Base-by-base conservation (phyloP, 2,329 filamentous ascomycete genomes). In the Aphanoascus verrucosus region DNA sequence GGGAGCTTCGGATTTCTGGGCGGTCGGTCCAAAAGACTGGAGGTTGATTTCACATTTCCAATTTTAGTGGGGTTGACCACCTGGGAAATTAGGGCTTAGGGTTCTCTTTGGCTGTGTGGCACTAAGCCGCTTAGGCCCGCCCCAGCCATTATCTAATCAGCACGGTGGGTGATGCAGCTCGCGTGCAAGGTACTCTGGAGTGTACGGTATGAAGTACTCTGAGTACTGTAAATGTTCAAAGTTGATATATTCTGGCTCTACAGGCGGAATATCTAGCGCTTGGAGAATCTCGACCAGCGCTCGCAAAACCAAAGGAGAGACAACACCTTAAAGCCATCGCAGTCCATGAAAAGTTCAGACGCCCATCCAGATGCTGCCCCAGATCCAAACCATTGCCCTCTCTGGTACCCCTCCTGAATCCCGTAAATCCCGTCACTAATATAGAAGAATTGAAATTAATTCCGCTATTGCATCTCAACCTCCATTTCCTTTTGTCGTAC, bases 381-480 rank as follows among this genome's bases (percentile, higher is more conserved):
- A 23, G 31, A 17, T 7, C 11, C 35, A 35, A 34, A 49, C 43
- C 20, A 52, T n/a, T n/a, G n/a, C n/a, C n/a, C n/a, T n/a, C n/a
- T n/a, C n/a, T n/a, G n/a, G n/a, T 38, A 37, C 38, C 41, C 34
- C 37, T 14, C 19, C 35, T 12, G 52, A 46, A 32, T 17, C 14
- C 15, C 38, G 7, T 45, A 40, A 41, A 38, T 12, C n/a, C 28
- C 9, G 34, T 15, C 31, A 34, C 45, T 14, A 42, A 43, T 34
- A 20, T 20, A 23, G 37, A 43, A 34, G 15, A 19, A 23, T 6
- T 12, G 19, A 43, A 4, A 23, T 14, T 19, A 28, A 20, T 12
- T 12, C 9, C 11, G 42, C 42, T 68, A 77, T 60, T 74, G 71
- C 74, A 77, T 76, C 61, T 78, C 76, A 37, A 78, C 69, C 56